Percentiles rank a stretch among this genome's conserved stretches.
Conservation (phyloP, 768 basidiomycete species). For the Pleurotus sapidus region DNA sequence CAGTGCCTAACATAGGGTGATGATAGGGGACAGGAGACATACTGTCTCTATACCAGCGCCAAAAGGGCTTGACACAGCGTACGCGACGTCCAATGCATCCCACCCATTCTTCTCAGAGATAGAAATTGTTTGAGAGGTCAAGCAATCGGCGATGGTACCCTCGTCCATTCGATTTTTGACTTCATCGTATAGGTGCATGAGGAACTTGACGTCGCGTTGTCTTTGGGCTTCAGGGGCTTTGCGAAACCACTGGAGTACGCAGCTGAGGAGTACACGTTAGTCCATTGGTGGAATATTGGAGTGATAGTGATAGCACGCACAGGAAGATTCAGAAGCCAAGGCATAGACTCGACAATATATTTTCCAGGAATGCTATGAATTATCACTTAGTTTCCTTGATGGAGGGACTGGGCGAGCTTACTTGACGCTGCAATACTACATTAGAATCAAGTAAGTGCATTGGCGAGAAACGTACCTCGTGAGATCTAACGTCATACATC, state of each 20-base stretch:
- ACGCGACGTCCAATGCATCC: constrained; percentile 41
- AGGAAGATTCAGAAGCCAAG: constrained; percentile 43
- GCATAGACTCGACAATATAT: constrained; percentile 46
- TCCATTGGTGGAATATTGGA: background rate
- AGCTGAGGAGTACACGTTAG: constrained; percentile 17
- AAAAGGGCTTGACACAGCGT: constrained; percentile 41
- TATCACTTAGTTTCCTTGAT: too few species aligned
- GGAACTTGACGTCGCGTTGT: constrained; percentile 33
- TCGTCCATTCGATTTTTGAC: constrained; percentile 38
- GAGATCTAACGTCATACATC: constrained; percentile 6
- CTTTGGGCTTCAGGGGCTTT: constrained; percentile 34
- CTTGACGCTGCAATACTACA: constrained; percentile 13
- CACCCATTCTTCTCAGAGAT: constrained; percentile 34
- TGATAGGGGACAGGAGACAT: background rate
- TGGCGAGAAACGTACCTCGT: constrained; percentile 14
- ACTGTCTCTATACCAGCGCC: constrained; percentile 46
- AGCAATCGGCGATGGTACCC: constrained; percentile 35
- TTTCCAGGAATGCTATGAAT: constrained; percentile 41
- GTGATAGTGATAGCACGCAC: constrained; percentile 16
- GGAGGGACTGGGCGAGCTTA: constrained; percentile 10
- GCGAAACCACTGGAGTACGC: constrained; percentile 42
- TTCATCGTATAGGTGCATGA: constrained; percentile 36
- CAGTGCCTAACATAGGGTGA: background rate
- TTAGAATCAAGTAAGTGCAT: background rate
- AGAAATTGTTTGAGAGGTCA: constrained; percentile 34